phyloP scores from a whole-genome alignment of 345 rosid species.

The Iberis pinnata region DNA sequence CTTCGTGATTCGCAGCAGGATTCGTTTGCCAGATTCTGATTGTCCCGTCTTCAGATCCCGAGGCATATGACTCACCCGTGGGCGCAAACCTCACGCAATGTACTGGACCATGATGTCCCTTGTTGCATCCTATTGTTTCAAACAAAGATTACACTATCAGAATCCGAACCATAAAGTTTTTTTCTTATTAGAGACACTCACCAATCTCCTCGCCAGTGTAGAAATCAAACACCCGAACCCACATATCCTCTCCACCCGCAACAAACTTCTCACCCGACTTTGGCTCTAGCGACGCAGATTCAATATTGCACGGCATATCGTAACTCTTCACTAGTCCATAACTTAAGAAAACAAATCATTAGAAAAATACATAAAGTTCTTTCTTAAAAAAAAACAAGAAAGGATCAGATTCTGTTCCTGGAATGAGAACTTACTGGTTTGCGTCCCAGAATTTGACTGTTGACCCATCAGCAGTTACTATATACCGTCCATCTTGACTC shows the following conservation, averaged over 20 bases:
- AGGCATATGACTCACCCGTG: conserved; percentile 87
- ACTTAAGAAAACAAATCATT: conserved; percentile 32
- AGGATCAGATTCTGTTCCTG: not conserved
- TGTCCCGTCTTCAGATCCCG: conserved; percentile 97
- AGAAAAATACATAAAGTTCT: not conserved
- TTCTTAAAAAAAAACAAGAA: not conserved
- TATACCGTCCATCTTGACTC: conserved; percentile 92
- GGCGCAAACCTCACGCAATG: conserved; percentile 92
- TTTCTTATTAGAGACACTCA: conserved; percentile 22
- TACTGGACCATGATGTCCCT: conserved; percentile 98
- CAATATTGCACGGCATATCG: conserved; percentile 70
- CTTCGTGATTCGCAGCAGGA: conserved; percentile 31
- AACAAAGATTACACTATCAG: conserved; percentile 12
- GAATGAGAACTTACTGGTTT: conserved; percentile 66
- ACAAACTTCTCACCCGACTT: conserved; percentile 71
- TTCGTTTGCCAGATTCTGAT: conserved; percentile 54
- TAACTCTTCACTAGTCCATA: conserved; percentile 85
- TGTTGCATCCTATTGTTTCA: conserved; percentile 64
- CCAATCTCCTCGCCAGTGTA: conserved; percentile 73
- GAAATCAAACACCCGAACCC: conserved; percentile 70
- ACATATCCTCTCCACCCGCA: conserved; percentile 93
- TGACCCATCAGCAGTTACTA: conserved; percentile 86
- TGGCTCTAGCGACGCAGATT: conserved; percentile 79
- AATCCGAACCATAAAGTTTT: not conserved
- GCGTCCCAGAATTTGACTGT: conserved; percentile 96